A percentile compares a stretch with the other conserved stretches of the same genome.
These are phyloP conservation scores for Platanthera zijinensis DNA, from an alignment of 106 monocot genomes.

Conservation along the genomic window DNA sequence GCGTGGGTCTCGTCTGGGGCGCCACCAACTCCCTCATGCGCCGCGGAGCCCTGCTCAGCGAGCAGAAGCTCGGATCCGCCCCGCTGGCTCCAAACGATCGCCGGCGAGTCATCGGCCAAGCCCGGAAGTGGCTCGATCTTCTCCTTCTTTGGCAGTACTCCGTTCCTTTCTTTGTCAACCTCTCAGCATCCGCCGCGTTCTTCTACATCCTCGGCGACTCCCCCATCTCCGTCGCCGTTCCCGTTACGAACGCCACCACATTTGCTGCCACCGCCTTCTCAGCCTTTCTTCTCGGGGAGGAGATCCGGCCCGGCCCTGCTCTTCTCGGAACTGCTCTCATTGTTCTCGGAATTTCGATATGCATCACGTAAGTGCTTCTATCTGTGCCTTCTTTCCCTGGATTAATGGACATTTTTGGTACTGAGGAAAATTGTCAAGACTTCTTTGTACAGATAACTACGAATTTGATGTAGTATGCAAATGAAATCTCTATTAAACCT, in stretches of 20 bases:
- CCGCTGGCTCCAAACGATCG: not conserved
- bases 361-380: constrained; percentile 32
- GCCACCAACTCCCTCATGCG: constrained; percentile 87
- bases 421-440: not conserved
- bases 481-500: not conserved
- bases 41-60: constrained; percentile 67
- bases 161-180: constrained; percentile 70
- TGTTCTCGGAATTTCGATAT: constrained; percentile 76
- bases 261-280: constrained; percentile 88
- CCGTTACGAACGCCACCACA: constrained; percentile 90
- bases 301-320: constrained; percentile 25
- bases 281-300: constrained; percentile 60
- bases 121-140: constrained; percentile 51
- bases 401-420: not conserved
- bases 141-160: constrained; percentile 82
- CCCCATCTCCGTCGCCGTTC: constrained; percentile 87
- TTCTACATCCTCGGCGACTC: constrained; percentile 72
- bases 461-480: not conserved
- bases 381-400: not conserved
- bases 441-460: not conserved
- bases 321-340: constrained; percentile 53
- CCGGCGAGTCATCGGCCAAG: constrained; percentile 8
- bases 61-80: constrained; percentile 19
- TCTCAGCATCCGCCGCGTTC: constrained; percentile 88
- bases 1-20: constrained; percentile 86